Evolutionary conservation across 1,284 basidiomycete genomes (phyloP).

Genomic region (Lignosus rhinocerotis): DNA sequence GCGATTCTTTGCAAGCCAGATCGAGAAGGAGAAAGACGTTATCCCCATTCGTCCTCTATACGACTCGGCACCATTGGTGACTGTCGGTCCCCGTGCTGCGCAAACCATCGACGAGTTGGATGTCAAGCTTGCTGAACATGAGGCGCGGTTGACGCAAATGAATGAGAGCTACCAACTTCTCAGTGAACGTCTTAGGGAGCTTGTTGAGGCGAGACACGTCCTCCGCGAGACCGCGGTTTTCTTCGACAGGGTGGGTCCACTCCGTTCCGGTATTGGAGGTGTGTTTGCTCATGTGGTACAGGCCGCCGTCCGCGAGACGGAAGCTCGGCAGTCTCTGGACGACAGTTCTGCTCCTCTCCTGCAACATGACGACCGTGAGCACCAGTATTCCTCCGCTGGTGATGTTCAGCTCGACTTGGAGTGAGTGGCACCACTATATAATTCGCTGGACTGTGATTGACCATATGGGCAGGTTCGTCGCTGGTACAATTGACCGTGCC

Average conservation of each 20-base stretch:
- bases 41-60: conserved; percentile 82
- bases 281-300: conserved; percentile 33
- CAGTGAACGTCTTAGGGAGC: conserved; percentile 84
- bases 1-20: conserved; percentile 87
- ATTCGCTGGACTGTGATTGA: neutral
- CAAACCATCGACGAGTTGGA: conserved; percentile 95
- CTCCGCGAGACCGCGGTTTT: conserved; percentile 95
- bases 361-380: conserved; percentile 86
- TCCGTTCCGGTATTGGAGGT: neutral
- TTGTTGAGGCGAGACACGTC: conserved; percentile 93
- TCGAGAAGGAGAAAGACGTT: conserved; percentile 81
- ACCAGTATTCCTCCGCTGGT: conserved; percentile 50
- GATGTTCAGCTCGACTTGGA: conserved; percentile 83
- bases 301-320: conserved; percentile 80
- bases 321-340: conserved; percentile 89
- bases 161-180: conserved; percentile 92
- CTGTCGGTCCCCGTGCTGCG: conserved; percentile 87
- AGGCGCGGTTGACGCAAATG: conserved; percentile 87
- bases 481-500: conserved; percentile 93
- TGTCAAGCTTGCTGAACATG: conserved; percentile 85
- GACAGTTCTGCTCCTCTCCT: conserved; percentile 91
- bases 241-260: conserved; percentile 76
- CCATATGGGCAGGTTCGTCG: conserved; percentile 70
- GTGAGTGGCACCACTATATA: conserved; percentile 40
- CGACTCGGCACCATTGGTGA: conserved; percentile 81